phyloP scores from a whole-genome alignment of 1,139 yeast species.

The Pneumocystis murina region DNA sequence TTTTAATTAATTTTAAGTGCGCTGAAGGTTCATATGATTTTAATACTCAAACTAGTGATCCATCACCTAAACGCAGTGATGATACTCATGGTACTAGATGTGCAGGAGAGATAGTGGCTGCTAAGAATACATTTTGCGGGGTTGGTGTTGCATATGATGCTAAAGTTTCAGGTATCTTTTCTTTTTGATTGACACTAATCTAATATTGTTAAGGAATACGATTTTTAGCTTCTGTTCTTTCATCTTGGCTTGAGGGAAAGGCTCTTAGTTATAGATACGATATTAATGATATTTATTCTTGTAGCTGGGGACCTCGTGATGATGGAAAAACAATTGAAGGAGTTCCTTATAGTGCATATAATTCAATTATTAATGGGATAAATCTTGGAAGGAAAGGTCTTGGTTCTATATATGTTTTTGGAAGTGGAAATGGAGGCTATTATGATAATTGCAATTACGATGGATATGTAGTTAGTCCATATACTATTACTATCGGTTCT shows the following conservation, averaged over 20 bases:
- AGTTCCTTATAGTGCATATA: constrained; percentile 62
- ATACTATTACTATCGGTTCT: constrained; percentile 90
- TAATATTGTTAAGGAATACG: constrained; percentile 24
- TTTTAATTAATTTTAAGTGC: constrained; percentile 25
- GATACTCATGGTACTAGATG: constrained; percentile 96
- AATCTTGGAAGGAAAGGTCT: constrained; percentile 65
- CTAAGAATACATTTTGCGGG: constrained; percentile 70
- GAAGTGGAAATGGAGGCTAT: constrained; percentile 86
- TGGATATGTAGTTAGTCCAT: constrained; percentile 92
- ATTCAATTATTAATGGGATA: constrained; percentile 75
- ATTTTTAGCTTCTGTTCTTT: constrained; percentile 60
- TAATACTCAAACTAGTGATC: constrained; percentile 49
- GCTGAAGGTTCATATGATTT: constrained; percentile 81
- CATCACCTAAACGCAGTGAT: constrained; percentile 65
- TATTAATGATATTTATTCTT: constrained; percentile 76
- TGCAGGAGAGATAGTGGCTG: constrained; percentile 94
- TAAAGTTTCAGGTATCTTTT: constrained; percentile 60
- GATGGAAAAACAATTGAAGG: constrained; percentile 77
- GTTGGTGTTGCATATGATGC: constrained; percentile 85
- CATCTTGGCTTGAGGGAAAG: constrained; percentile 75
- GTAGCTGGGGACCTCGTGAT: constrained; percentile 99
- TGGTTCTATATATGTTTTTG: constrained; percentile 88
- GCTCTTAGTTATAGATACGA: constrained; percentile 70
- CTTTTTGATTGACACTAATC: neutral
- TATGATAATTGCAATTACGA: constrained; percentile 93